A percentile compares a stretch with the other conserved stretches of the same genome.
Conservation (phyloP, 495 filamentous ascomycete genomes). For the Sordaria brevicollis region DNA sequence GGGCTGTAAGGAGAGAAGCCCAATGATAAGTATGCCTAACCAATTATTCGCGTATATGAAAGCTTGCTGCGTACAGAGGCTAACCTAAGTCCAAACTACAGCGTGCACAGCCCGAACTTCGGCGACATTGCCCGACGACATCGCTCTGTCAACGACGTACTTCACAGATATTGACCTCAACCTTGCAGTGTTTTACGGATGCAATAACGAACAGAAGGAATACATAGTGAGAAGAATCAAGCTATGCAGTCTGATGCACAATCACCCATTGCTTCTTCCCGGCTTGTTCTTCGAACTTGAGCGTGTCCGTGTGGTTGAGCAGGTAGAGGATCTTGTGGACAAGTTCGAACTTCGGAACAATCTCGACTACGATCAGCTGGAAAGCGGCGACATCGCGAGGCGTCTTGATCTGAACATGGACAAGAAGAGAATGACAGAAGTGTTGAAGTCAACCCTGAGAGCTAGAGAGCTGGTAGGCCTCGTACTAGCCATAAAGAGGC, state of each 20-base stretch:
- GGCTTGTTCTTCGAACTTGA: not conserved
- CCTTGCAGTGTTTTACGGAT: not conserved
- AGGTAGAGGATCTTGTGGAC: not conserved
- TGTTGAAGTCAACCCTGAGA: not conserved
- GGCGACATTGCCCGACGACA: not conserved
- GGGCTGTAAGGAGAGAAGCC: not conserved
- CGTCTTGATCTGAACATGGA: not conserved
- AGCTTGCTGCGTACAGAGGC: not conserved
- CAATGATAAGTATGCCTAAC: not conserved
- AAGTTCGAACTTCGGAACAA: not conserved
- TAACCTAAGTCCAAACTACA: not conserved
- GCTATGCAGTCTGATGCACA: not conserved
- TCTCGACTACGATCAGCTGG: not conserved
- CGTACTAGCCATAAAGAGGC: not conserved
- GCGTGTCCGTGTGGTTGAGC: not conserved
- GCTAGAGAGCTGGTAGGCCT: not conserved
- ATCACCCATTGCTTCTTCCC: not conserved
- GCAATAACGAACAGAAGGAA: not conserved
- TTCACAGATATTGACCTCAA: not conserved
- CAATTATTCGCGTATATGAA: not conserved
- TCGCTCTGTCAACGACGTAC: not conserved
- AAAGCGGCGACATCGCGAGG: not conserved
- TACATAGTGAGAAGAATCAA: not conserved
- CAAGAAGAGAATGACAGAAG: not conserved
- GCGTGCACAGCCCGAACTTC: not conserved